Evolutionary conservation across 2,329 filamentous ascomycete genomes (phyloP), one percentile per base, ranked within the genome.

Genomic region (Arthrobotrys sphaeroides): DNA sequence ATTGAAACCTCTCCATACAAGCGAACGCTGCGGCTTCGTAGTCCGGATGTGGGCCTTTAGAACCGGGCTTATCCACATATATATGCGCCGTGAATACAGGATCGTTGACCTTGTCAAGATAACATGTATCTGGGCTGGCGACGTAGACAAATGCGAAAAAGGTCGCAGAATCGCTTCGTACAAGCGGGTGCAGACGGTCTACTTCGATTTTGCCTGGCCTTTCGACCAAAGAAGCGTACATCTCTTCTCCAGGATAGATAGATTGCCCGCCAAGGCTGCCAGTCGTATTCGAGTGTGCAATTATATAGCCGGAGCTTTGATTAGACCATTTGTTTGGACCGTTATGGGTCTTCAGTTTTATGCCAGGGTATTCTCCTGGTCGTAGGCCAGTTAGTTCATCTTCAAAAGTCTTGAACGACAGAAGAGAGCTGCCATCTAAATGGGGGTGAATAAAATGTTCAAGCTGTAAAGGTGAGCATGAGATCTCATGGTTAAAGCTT

Each of bases 311-410:
- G 20, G 55, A 60, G 13, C 55, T 42, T 42, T 10, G n/a, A 22
- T 43, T 60, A 16, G 55, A 24, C 55, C 55, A 60, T 22, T 28
- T 60, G 16, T 60, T 60, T 13, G 55, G 55, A n/a, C 55, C 55
- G n/a, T 60, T 60, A 6, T 43, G 36, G 3, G 55, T 60, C 31
- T 60, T 36, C 22, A 60, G 38, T 28, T 43, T 24, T 28, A 60
- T 5, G 43, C 20, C 33, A n/a, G 22, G 10, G 18, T 26, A 1
- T 60, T 20, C 12, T 26, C 22, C 2, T 60, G 33, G n/a, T n/a
- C n/a, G n/a, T n/a, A n/a, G n/a, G n/a, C n/a, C n/a, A n/a, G n/a
- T n/a, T n/a, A n/a, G n/a, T n/a, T n/a, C n/a, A n/a, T n/a, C n/a
- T 26, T 6, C 7, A 28, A 24, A 31, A n/a, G 43, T 36, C 38